Percentiles rank a stretch among this genome's conserved stretches.
These are phyloP conservation scores for Sugiyamaella mastotermitis DNA, from an alignment of 805 yeast genomes.

Conservation along the genomic window DNA sequence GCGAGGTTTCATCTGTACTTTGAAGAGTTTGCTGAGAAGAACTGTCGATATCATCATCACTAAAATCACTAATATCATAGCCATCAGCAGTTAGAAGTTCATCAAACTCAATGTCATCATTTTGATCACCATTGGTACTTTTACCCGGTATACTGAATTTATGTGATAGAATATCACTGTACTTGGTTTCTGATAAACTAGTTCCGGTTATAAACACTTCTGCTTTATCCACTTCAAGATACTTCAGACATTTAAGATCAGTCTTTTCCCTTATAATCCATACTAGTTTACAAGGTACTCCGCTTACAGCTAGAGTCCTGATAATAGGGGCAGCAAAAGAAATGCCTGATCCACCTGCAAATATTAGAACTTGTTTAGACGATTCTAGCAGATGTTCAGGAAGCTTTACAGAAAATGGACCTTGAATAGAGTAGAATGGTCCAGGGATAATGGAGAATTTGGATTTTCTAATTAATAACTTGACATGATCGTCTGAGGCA, in stretches of 20 bases:
- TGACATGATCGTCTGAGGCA: constrained; percentile 39
- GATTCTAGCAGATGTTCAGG: neutral
- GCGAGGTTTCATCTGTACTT: too few relatives aligned
- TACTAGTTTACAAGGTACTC: constrained; percentile 56
- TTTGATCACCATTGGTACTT: constrained; percentile 2
- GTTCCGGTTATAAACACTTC: constrained; percentile 45
- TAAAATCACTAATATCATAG: too few relatives aligned
- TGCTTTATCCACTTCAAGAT: constrained; percentile 46
- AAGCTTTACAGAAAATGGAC: constrained; percentile 28
- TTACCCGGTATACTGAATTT: constrained; percentile 38
- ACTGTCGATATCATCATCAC: constrained; percentile 6
- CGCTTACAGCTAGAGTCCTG: constrained; percentile 65
- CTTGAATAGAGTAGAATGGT: constrained; percentile 32
- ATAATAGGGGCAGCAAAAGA: constrained; percentile 81
- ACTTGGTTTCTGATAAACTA: constrained; percentile 16
- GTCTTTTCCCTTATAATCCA: constrained; percentile 81
- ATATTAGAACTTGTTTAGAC: constrained; percentile 40
- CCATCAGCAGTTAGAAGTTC: constrained; percentile 15
- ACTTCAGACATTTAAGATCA: constrained; percentile 72
- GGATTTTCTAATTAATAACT: constrained; percentile 34
- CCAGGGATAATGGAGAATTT: constrained; percentile 21
- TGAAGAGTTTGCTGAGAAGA: neutral
- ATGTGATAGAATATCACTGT: constrained; percentile 43
- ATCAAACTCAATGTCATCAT: constrained; percentile 18
- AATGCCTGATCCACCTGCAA: constrained; percentile 75